These are phyloP conservation scores for Apostasia shenzhenica DNA, from an alignment of 106 monocot genomes.

Conservation along the genomic window DNA sequence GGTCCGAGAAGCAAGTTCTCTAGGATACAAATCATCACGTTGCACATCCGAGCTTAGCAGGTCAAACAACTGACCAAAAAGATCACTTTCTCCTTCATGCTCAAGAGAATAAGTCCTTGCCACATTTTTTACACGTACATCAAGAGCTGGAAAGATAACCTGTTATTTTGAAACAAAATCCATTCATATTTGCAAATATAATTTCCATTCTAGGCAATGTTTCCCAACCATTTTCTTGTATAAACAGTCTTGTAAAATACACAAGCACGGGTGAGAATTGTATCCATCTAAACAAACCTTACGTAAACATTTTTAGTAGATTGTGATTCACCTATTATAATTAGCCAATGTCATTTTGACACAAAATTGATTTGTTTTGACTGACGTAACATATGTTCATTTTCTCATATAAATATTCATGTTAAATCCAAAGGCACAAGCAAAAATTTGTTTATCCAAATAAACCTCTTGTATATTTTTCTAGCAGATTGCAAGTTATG, in stretches of 20 bases:
- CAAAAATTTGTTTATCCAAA: no score
- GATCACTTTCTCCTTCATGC: constrained; percentile 87
- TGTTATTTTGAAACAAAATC: constrained; percentile 12
- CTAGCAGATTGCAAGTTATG: no score
- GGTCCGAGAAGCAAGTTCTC: constrained; percentile 88
- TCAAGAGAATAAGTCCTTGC: constrained; percentile 91
- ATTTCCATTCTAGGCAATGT: constrained; percentile 1
- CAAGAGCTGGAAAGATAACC: constrained; percentile 99
- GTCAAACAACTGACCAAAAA: constrained; percentile 68
- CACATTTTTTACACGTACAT: constrained; percentile 93
- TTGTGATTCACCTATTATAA: no score
- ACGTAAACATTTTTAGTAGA: no score
- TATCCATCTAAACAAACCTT: no score
- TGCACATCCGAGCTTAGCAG: constrained; percentile 50
- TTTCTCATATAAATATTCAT: no score
- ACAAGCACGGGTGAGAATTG: neutral
- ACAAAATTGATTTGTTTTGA: no score
- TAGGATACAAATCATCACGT: constrained; percentile 48
- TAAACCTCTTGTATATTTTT: no score
- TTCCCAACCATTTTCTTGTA: neutral
- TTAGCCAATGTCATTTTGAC: no score
- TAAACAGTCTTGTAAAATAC: neutral
- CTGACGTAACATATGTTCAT: no score
- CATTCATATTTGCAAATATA: neutral
- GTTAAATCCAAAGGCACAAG: no score